These are phyloP conservation scores for Albugo candida DNA, from an alignment of 352 stramenopile genomes.

Conservation along the genomic window DNA sequence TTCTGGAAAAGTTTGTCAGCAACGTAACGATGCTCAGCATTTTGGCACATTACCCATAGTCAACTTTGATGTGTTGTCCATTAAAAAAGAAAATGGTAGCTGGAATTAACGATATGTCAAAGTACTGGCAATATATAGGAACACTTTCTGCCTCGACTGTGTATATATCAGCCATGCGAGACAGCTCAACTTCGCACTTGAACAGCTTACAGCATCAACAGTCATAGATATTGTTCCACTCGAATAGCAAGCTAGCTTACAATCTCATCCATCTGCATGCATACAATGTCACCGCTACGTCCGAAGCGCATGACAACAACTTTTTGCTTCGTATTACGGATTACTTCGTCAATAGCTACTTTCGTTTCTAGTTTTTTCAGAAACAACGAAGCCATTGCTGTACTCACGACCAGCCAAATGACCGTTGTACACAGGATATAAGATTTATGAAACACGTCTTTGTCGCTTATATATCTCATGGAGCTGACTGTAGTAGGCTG, in stretches of 20 bases:
- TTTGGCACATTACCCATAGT: conserved; percentile 40
- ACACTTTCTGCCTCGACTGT: conserved; percentile 48
- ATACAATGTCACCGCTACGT: conserved; percentile 32
- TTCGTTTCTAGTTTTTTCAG: conserved; percentile 47
- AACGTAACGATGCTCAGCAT: background rate
- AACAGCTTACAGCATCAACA: conserved; percentile 21
- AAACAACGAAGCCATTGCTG: conserved; percentile 40
- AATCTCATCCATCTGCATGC: conserved; percentile 71
- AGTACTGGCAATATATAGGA: conserved; percentile 75
- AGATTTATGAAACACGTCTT: too few relatives aligned
- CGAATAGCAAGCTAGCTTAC: conserved; percentile 11
- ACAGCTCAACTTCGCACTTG: conserved; percentile 56
- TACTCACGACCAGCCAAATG: background rate
- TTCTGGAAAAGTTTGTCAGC: conserved; percentile 14
- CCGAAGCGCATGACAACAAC: conserved; percentile 72
- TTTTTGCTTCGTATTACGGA: conserved; percentile 58
- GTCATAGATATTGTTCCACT: background rate
- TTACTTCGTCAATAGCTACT: conserved; percentile 46
- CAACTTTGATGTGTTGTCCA: conserved; percentile 77
- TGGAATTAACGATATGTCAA: conserved; percentile 74
- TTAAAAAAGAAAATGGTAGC: conserved; percentile 80
- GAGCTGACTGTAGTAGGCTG: too few relatives aligned
- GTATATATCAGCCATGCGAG: conserved; percentile 55
- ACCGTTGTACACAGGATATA: too few relatives aligned
- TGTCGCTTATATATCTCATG: too few relatives aligned